phyloP scores from a whole-genome alignment of 768 basidiomycete genomes.

The Leccinum truebloodii region DNA sequence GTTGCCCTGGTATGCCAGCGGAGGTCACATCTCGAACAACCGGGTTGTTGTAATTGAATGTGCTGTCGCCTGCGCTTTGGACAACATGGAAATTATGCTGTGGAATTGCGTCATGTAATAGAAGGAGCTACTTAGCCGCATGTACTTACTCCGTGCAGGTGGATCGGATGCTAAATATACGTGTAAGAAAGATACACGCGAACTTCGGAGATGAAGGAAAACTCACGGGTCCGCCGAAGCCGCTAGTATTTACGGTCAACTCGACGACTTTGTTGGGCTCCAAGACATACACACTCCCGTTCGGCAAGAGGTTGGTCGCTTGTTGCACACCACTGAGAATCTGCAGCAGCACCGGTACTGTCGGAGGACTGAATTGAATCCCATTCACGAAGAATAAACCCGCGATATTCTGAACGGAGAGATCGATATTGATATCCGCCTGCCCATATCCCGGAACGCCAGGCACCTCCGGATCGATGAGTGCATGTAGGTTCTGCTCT shows the following conservation, averaged over 20 bases:
- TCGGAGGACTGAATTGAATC: constrained; percentile 27
- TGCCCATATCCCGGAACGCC: constrained; percentile 39
- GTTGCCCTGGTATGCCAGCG: constrained; percentile 35
- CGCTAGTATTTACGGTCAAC: constrained; percentile 16
- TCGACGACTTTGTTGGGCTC: constrained; percentile 32
- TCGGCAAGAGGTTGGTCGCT: constrained; percentile 31
- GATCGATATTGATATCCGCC: constrained; percentile 41
- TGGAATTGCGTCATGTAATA: constrained; percentile 3
- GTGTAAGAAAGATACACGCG: constrained; percentile 2
- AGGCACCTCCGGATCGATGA: constrained; percentile 35
- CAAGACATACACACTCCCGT: constrained; percentile 25
- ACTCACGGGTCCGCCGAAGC: constrained; percentile 27
- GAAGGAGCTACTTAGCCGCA: not conserved
- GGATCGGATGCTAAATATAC: constrained; percentile 27
- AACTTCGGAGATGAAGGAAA: not conserved
- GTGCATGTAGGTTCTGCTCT: constrained; percentile 32
- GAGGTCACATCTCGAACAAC: constrained; percentile 34
- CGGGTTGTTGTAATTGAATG: constrained; percentile 39
- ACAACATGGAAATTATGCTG: constrained; percentile 40
- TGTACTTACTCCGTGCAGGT: constrained; percentile 30
- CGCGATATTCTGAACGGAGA: constrained; percentile 9
- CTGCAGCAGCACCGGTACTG: constrained; percentile 45
- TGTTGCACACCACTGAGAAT: constrained; percentile 42
- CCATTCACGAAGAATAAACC: constrained; percentile 19
- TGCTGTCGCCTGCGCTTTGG: constrained; percentile 28